A percentile compares a stretch with the other conserved stretches of the same genome.
phyloP scores from a whole-genome alignment of 2,329 filamentous ascomycete genomes.

The Raffaelea deltoideospora region DNA sequence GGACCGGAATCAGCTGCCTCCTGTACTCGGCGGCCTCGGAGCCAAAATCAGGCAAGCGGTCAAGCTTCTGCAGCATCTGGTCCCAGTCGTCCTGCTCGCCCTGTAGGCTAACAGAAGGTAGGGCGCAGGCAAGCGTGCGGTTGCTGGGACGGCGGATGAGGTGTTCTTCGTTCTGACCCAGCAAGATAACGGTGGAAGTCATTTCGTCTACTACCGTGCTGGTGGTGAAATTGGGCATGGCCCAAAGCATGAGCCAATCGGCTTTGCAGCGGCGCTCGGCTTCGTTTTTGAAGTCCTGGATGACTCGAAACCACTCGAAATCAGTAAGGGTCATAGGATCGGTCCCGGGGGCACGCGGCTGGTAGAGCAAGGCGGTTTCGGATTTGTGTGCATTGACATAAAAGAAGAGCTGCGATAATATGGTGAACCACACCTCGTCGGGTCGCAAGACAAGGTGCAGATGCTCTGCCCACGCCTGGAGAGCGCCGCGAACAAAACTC shows the following conservation, averaged over 20 bases:
- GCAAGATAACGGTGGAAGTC: slow-evolving; percentile 27
- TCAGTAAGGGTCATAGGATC: slow-evolving; percentile 22
- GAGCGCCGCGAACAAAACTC: slow-evolving; percentile 27
- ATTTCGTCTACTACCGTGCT: slow-evolving; percentile 21
- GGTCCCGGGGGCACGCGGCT: slow-evolving; percentile 20
- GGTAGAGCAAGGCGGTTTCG: slow-evolving; percentile 27
- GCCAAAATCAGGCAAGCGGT: slow-evolving; percentile 27
- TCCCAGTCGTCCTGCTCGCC: slow-evolving; percentile 24
- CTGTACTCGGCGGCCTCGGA: slow-evolving; percentile 23
- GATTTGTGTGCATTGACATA: slow-evolving; percentile 33
- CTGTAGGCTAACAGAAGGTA: slow-evolving; percentile 25
- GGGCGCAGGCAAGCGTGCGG: slow-evolving; percentile 23
- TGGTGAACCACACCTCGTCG: slow-evolving; percentile 40
- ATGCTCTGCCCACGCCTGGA: slow-evolving; percentile 33
- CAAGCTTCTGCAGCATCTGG: slow-evolving; percentile 23
- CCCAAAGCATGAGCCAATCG: slow-evolving; percentile 24
- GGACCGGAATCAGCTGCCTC: slow-evolving; percentile 25
- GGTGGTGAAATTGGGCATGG: slow-evolving; percentile 27
- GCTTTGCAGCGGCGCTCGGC: slow-evolving; percentile 24
- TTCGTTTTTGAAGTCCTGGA: slow-evolving; percentile 20
- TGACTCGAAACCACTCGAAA: slow-evolving; percentile 10
- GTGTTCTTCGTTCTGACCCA: slow-evolving; percentile 27
- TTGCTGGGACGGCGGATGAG: slow-evolving; percentile 10
- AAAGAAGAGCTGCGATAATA: slow-evolving; percentile 34
- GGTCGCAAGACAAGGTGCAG: slow-evolving; percentile 34